A percentile compares a stretch with the other conserved stretches of the same genome.
phyloP scores from a whole-genome alignment of 1,139 yeast species.

The Arxiozyma heterogenica region DNA sequence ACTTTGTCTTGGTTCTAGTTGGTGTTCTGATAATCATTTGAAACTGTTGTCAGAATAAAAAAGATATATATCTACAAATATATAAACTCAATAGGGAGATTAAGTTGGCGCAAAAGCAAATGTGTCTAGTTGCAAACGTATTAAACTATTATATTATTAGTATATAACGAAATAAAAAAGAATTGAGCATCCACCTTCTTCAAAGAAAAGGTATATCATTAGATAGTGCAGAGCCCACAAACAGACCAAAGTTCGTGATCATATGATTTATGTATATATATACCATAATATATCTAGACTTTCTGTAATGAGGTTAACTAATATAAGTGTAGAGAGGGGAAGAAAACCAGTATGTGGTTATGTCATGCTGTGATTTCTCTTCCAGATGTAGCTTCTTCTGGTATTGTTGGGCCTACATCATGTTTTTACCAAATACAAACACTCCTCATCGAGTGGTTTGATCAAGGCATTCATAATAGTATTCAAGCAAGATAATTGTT shows the following conservation, averaged over 20 bases:
- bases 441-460: neutral
- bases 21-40: slow-evolving; percentile 20
- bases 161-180: neutral
- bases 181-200: neutral
- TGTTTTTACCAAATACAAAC: neutral
- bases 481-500: too few relatives aligned
- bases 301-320: neutral
- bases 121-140: neutral
- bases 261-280: too few relatives aligned
- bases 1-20: slow-evolving; percentile 28
- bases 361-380: neutral
- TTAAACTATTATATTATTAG: too few relatives aligned
- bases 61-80: too few relatives aligned
- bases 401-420: neutral
- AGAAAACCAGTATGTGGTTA: neutral
- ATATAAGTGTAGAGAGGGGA: neutral
- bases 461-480: too few relatives aligned
- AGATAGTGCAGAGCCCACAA: neutral
- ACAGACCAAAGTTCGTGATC: too few relatives aligned
- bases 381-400: neutral
- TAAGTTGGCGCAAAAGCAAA: too few relatives aligned
- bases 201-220: too few relatives aligned
- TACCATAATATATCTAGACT: neutral
- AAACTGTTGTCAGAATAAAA: neutral
- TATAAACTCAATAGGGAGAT: neutral